These are phyloP conservation scores for Kingdonia uniflora DNA, from an alignment of 164 flowering plant species.

Conservation along the genomic window DNA sequence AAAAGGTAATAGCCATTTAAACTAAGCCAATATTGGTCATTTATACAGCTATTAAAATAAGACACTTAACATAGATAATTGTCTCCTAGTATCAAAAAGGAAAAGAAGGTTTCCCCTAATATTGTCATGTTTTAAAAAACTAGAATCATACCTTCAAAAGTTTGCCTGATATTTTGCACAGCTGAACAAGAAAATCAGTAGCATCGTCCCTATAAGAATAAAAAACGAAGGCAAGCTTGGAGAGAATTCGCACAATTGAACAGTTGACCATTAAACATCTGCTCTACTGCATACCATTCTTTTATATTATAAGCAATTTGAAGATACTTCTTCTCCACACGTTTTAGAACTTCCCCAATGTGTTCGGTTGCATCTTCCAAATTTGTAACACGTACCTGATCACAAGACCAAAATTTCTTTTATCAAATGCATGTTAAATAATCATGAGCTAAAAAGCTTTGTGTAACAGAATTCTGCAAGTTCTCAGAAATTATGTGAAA, in stretches of 20 bases:
- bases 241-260: too few species aligned
- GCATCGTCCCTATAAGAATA: conserved; percentile 83
- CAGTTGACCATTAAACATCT: not conserved
- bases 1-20: too few species aligned
- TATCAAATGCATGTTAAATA: too few species aligned
- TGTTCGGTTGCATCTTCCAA: conserved; percentile 93
- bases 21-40: too few species aligned
- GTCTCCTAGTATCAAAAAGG: not conserved
- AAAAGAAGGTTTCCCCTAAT: not conserved
- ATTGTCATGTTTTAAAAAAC: conserved; percentile 3
- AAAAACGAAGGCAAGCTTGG: not conserved
- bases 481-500: too few species aligned
- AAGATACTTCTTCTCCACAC: conserved; percentile 84
- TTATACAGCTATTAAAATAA: too few species aligned
- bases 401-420: conserved; percentile 4
- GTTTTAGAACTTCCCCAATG: conserved; percentile 87
- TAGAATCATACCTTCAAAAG: conserved; percentile 69
- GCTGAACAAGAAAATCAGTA: conserved; percentile 77
- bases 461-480: too few species aligned
- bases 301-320: conserved; percentile 81
- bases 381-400: conserved; percentile 91
- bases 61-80: too few species aligned
- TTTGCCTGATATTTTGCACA: conserved; percentile 78
- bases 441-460: too few species aligned
- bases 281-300: conserved; percentile 45